Evolutionary conservation across 2,329 filamentous ascomycete genomes (phyloP), one percentile per base, ranked within the genome.

Genomic region (Diplodia intermedia): DNA sequence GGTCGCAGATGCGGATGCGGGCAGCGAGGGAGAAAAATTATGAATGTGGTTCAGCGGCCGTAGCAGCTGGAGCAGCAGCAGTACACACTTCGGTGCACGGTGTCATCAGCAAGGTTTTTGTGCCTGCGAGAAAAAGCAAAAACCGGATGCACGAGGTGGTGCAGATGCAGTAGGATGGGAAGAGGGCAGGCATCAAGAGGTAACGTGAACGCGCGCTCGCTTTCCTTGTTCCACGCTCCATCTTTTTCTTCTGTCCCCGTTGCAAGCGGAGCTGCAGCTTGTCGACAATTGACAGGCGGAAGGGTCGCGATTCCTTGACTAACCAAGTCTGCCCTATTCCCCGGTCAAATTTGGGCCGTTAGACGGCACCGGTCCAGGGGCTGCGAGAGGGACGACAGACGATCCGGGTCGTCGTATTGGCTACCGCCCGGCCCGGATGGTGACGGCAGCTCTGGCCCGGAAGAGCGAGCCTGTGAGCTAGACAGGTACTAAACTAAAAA

Each of bases 351-450:
- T 38, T 36, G 29, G 53, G 29, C 31, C 15, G 8, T 20, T 12
- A n/a, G 15, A 5, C 15, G 23, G 11, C 38, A 26, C 56, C 38
- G 8, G 56, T 12, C 38, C 47, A 47, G 56, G 56, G 56, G 38
- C 20, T 47, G 43, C 56, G 56, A 31, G 29, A 15, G 38, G 56
- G 56, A 31, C 38, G 18, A 40, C 7, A 47, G 38, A 33, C 38
- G 56, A 38, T 49, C 56, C 56, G 56, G 38, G 38, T 47, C 23
- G 20, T 31, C 56, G 56, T 61, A 61, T 61, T 61, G 56, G 56
- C 56, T 40, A 36, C 15, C 56, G 29, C 56, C 49, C 56, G 56
- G 56, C 56, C 40, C 40, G 56, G 56, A 8, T 57, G n/a, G 14
- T 20, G n/a, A 38, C 55, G 55, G 55, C 7, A 36, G n/a, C 23